These are phyloP conservation scores for Phytopythium chamaehyphon DNA, from an alignment of 352 stramenopile genomes.

Conservation along the genomic window DNA sequence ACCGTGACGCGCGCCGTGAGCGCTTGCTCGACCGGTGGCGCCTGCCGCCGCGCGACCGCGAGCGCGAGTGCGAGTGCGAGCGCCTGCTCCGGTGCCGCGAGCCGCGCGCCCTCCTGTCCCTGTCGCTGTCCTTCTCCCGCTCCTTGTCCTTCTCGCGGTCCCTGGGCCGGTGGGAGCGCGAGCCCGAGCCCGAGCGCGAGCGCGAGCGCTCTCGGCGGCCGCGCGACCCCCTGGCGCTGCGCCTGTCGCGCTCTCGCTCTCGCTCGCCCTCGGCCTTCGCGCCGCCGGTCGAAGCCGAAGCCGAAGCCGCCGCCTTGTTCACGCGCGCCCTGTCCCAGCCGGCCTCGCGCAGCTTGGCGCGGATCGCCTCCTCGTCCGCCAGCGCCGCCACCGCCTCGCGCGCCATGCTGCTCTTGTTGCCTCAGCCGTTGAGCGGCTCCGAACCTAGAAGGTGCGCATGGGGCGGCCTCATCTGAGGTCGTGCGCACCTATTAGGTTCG, in stretches of 20 bases:
- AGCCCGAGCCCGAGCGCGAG: conserved; percentile 14
- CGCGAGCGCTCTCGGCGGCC: conserved; percentile 19
- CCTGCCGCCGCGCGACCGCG: conserved; percentile 16
- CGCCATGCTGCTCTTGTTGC: too few relatives aligned
- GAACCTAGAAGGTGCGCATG: too few relatives aligned
- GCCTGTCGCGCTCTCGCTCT: conserved; percentile 17
- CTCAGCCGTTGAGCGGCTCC: too few relatives aligned
- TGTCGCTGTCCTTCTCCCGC: conserved; percentile 9
- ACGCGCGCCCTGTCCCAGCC: conserved; percentile 60
- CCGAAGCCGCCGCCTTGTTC: conserved; percentile 12
- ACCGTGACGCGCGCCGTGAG: conserved; percentile 25
- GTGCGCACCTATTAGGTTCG: too few relatives aligned
- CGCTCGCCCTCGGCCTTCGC: conserved; percentile 9
- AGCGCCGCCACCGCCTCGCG: conserved; percentile 11
- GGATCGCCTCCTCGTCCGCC: conserved; percentile 63
- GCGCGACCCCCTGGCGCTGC: conserved; percentile 12
- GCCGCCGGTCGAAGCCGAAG: too few relatives aligned
- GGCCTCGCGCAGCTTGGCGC: conserved; percentile 63
- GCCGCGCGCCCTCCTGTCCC: conserved; percentile 26
- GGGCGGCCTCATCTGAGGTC: too few relatives aligned
- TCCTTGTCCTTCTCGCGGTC: conserved; percentile 6
- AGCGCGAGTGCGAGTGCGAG: conserved; percentile 31
- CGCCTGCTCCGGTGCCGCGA: conserved; percentile 25
- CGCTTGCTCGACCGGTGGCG: conserved; percentile 6
- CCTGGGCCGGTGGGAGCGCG: too few relatives aligned